Conservation (phyloP, 495 filamentous ascomycete genomes). For the Coniosporium apollinis region DNA sequence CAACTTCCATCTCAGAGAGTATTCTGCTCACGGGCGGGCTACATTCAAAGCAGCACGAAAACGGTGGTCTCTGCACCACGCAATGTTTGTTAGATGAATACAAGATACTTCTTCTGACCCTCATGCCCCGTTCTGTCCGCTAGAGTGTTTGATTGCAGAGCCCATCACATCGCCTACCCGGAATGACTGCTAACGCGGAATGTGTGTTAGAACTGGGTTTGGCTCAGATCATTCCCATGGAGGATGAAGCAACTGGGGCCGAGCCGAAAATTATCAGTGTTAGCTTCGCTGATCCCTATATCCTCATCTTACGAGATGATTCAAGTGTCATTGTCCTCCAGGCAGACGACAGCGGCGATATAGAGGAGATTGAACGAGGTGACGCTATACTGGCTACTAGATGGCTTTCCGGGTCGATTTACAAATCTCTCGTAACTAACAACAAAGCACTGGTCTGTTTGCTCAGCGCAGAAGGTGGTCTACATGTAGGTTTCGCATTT, state of each 20-base stretch:
- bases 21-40: no score
- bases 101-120: no score
- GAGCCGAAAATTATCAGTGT: conserved; percentile 57
- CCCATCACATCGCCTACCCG: background rate
- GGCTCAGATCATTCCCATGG: conserved; percentile 74
- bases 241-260: conserved; percentile 67
- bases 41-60: no score
- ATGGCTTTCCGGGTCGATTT: conserved; percentile 71
- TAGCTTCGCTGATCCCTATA: conserved; percentile 75
- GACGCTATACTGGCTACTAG: conserved; percentile 38
- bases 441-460: conserved; percentile 54
- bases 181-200: background rate
- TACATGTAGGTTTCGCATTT: conserved; percentile 69
- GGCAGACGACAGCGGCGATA: conserved; percentile 60
- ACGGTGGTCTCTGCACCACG: no score
- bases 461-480: conserved; percentile 46
- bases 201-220: conserved; percentile 52
- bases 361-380: conserved; percentile 59
- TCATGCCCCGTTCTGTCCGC: no score
- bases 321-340: conserved; percentile 56
- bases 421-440: conserved; percentile 33
- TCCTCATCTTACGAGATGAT: conserved; percentile 76
- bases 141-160: no score
- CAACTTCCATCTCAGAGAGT: no score
- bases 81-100: conserved; percentile 1